phyloP scores from a whole-genome alignment of 768 basidiomycete species.

The Lactifluus pinguis region DNA sequence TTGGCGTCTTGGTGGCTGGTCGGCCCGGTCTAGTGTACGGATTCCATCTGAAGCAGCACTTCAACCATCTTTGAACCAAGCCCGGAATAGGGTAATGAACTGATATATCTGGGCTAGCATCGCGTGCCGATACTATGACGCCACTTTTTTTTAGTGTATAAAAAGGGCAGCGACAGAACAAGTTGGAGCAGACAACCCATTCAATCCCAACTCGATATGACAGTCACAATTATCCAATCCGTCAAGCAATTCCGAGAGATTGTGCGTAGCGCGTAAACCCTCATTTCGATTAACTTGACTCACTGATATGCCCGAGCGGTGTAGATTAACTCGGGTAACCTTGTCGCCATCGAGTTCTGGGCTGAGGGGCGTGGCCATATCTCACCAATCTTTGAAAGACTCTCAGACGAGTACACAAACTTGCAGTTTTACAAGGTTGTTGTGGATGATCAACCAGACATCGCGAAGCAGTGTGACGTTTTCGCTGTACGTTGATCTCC shows the following conservation, averaged over 20 bases:
- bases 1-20: too few relatives aligned
- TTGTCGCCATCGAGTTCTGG: constrained; percentile 62
- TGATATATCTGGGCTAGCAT: too few relatives aligned
- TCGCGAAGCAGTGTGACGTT: constrained; percentile 50
- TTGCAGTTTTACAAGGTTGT: constrained; percentile 71
- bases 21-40: too few relatives aligned
- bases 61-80: too few relatives aligned
- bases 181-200: not conserved
- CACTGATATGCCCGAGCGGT: too few relatives aligned
- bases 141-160: not conserved
- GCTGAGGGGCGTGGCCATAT: constrained; percentile 71
- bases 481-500: constrained; percentile 44
- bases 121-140: too few relatives aligned
- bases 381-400: constrained; percentile 55
- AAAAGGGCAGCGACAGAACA: not conserved
- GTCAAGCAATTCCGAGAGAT: constrained; percentile 9
- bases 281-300: not conserved
- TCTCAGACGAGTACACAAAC: constrained; percentile 31
- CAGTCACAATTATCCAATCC: not conserved
- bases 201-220: not conserved
- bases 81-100: too few relatives aligned
- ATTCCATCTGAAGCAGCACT: too few relatives aligned
- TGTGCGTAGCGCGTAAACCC: constrained; percentile 29
- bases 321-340: constrained; percentile 39
- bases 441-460: constrained; percentile 47